Percentiles rank a stretch among this genome's conserved stretches.
Evolutionary conservation across 805 yeast species (phyloP).

Genomic region (Cyberlindnera samutprakarnensis): DNA sequence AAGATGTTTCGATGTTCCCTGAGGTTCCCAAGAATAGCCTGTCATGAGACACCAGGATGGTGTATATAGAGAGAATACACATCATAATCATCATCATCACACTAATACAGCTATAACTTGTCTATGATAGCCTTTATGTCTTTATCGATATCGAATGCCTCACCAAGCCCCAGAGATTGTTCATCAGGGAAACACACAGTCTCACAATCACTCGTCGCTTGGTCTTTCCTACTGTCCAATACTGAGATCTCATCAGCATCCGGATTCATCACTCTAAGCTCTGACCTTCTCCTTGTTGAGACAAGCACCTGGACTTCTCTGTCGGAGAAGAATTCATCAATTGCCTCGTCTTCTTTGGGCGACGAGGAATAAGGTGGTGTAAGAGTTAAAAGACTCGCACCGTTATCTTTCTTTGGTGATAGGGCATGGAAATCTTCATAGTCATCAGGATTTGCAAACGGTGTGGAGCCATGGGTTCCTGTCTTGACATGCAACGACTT

Average conservation of each 20-base stretch:
- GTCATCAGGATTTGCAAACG: conserved; percentile 22
- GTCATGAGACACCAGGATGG: neutral
- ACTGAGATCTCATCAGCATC: no score
- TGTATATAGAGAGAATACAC: neutral
- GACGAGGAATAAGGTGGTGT: neutral
- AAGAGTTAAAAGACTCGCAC: conserved; percentile 2
- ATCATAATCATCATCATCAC: no score
- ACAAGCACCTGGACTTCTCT: conserved; percentile 70
- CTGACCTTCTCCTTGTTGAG: conserved; percentile 54
- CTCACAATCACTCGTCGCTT: no score
- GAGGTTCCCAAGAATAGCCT: conserved; percentile 17
- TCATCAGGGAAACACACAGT: no score
- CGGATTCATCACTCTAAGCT: conserved; percentile 57
- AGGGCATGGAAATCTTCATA: conserved; percentile 15
- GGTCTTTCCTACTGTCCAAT: no score
- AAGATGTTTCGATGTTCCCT: conserved; percentile 27
- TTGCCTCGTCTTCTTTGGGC: conserved; percentile 19
- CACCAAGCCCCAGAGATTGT: neutral
- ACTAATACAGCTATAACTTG: no score
- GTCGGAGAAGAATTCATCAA: conserved; percentile 36
- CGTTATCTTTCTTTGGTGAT: conserved; percentile 6
- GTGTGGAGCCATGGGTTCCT: neutral
- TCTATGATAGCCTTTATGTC: no score
- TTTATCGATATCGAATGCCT: neutral
- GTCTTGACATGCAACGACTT: no score